Evolutionary conservation across 2,329 filamentous ascomycete genomes (phyloP), one percentile per base, ranked within the genome.

Genomic region (Epichloe sibirici): DNA sequence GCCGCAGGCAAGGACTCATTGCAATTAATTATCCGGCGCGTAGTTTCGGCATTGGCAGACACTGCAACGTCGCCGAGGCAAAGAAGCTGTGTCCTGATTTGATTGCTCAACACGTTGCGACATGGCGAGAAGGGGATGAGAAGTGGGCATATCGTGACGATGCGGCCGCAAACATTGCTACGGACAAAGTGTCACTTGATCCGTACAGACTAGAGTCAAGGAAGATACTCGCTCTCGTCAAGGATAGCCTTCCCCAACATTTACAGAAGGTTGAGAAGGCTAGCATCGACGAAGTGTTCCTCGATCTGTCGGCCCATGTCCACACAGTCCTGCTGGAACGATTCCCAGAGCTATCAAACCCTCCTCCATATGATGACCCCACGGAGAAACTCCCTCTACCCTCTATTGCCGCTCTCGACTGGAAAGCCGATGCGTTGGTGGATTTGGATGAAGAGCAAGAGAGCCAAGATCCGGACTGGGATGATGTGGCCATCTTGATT

Each of bases 11-110:
- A 68, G 89, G 87, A 8, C 76, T 98, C 25, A 98, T 98, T 64
- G 93, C 93, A 3, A 83, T 98, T 68, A 98, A 98, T 71, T 98
- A 98, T 64, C 83, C 93, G 2, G 90, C 91, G 5, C 83, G 93
- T 15, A 78, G 79, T 8, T 90, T 81, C 61, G 90, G 88, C 2
- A 82, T 98, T 51, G 85, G 76, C 45, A 76, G 91, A 37, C 88
- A 94, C 70, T 83, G 91, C 57, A 86, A 82, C 8, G 78, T 88
- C 43, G 74, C 75, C 4, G 93, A 97, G 63, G 93, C 93, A 17
- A 85, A 83, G 67, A 91, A 91, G 67, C 74, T 88, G 57, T 98
- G 93, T 62, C 90, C 91, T 0, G 74, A 86, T 13, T 75, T 98
- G 34, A 82, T 94, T 53, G 74, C 87, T 51, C 91, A 96, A 68